Evolutionary conservation across 768 basidiomycete species (phyloP), one percentile per base, ranked within the genome.

Genomic region (Tulasnella sp.): DNA sequence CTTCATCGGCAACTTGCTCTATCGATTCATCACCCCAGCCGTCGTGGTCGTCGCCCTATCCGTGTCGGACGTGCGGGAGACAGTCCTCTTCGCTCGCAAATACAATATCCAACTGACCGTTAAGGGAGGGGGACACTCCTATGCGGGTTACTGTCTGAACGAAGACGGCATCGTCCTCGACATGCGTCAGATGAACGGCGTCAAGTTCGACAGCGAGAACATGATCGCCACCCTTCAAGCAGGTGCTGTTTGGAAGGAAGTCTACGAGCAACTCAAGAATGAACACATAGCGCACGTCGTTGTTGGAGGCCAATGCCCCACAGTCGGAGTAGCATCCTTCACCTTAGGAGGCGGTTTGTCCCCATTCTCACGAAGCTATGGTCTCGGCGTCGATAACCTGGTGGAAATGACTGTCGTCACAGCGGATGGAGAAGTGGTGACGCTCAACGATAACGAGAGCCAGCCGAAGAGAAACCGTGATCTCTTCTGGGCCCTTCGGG

Each of bases 401-500:
- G 9, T 49, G 11, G 46, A 49, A n/a, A 49, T 49, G 46, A 49
- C 46, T 21, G 53, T 61, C 24, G 55, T 61, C 17, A 61, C 60
- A 17, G 34, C 60, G 3, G 60, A 55, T 12, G 60, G 60, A 17
- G 29, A 60, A 22, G 19, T 59, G 46, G 46, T 49, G 46, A 49
- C 8, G 46, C 15, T 49, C 42, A 43, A 31, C 25, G 21, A 29
- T 19, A 4, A 61, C n/a, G n/a, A 55, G 34, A 17, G n/a, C 12
- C 51, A 22, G 15, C 43, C 42, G 49, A 50, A 59, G 7, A 50
- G 27, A 41, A 7, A 15, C n/a, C 34, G 34, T 15, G 61, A 62
- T 45, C 42, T 62, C 10, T 62, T 62, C 49, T 62, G 61, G 61
- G 61, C 57, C 15, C 24, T 62, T 8, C 58, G 61, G 24, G 61